Evolutionary conservation across 768 basidiomycete species (phyloP).

Genomic region (Dentipellis fragilis): DNA sequence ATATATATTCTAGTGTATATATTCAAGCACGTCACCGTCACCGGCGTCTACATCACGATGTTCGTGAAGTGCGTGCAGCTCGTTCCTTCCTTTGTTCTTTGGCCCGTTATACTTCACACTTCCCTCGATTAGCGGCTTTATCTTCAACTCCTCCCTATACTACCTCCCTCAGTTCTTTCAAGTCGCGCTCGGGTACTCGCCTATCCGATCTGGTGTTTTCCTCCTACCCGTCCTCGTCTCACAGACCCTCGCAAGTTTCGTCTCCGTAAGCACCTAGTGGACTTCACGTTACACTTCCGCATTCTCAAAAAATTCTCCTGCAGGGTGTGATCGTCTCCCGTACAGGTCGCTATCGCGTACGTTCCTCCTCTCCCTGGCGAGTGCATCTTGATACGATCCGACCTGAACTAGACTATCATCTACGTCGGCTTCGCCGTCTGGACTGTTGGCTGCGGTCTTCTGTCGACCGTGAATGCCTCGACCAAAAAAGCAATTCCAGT

Average conservation of each 20-base stretch:
- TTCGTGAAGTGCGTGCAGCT: slow-evolving; percentile 43
- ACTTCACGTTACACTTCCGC: not conserved
- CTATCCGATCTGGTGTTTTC: slow-evolving; percentile 55
- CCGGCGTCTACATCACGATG: slow-evolving; percentile 59
- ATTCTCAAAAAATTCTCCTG: not conserved
- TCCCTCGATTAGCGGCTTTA: slow-evolving; percentile 34
- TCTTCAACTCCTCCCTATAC: slow-evolving; percentile 55
- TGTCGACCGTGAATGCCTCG: slow-evolving; percentile 49
- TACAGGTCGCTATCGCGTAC: not conserved
- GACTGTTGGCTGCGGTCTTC: slow-evolving; percentile 59
- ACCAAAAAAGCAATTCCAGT: slow-evolving; percentile 43
- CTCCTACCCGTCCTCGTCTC: slow-evolving; percentile 60
- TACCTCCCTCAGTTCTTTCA: slow-evolving; percentile 74
- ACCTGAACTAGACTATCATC: slow-evolving; percentile 37
- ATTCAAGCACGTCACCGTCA: slow-evolving; percentile 56
- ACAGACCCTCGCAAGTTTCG: slow-evolving; percentile 50
- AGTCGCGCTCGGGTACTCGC: slow-evolving; percentile 54
- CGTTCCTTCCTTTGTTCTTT: not conserved
- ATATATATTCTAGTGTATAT: slow-evolving; percentile 44
- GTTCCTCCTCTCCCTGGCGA: not conserved
- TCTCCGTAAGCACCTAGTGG: slow-evolving; percentile 23
- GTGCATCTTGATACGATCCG: not conserved
- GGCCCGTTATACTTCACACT: not conserved
- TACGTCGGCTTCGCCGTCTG: slow-evolving; percentile 56
- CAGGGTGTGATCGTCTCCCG: not conserved